phyloP scores from a whole-genome alignment of 1,284 basidiomycete species.

The Puccinia novopanici region DNA sequence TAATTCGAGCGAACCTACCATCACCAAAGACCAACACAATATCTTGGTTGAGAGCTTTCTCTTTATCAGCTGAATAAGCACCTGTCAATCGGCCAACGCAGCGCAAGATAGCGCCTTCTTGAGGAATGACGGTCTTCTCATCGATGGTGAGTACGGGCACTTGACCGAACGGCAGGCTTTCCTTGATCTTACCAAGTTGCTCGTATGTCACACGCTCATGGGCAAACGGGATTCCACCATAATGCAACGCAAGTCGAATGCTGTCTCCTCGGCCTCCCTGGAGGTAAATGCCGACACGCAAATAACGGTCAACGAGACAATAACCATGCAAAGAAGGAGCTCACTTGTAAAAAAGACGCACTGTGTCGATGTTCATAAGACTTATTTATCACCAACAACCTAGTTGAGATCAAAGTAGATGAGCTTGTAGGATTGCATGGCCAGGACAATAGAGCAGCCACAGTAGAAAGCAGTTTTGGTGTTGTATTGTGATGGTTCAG shows the following conservation, averaged over 20 bases:
- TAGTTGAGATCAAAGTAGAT: background rate
- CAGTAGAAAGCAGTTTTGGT: no score
- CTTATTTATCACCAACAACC: background rate
- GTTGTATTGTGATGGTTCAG: no score
- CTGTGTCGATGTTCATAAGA: background rate
- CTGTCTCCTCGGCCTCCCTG: background rate
- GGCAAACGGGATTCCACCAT: background rate
- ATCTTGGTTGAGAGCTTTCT: background rate
- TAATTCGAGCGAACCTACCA: background rate
- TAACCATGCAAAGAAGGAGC: background rate
- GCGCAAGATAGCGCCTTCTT: background rate
- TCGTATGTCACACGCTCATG: background rate
- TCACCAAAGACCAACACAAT: background rate
- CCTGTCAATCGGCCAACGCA: background rate
- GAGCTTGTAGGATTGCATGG: background rate
- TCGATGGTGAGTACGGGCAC: background rate
- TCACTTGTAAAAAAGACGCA: no score
- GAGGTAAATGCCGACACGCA: background rate
- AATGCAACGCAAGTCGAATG: constrained; percentile 7
- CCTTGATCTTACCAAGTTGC: background rate
- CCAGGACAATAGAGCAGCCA: no score
- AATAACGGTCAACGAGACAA: background rate
- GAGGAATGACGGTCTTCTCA: background rate
- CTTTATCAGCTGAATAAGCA: background rate
- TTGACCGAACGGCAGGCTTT: background rate